Conservation (phyloP, 495 filamentous ascomycete species). For the Penicillium tannophilum region DNA sequence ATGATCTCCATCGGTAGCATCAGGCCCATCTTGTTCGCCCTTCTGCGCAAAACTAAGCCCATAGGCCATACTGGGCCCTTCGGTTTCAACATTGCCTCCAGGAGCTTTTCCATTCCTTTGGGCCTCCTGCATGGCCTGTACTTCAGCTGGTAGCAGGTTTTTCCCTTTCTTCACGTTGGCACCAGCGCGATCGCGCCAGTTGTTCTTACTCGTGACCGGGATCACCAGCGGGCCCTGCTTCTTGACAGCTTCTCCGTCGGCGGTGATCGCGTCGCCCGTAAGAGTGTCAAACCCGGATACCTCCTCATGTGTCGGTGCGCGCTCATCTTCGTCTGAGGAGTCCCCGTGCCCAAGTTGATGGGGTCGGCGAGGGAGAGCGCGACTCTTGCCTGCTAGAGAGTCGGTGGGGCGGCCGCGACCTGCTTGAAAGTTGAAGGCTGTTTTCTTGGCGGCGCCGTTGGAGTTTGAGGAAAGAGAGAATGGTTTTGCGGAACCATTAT, state of each 20-base stretch:
- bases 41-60: constrained; percentile 48
- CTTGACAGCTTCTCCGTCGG: constrained; percentile 31
- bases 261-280: constrained; percentile 56
- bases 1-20: constrained; percentile 24
- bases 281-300: constrained; percentile 62
- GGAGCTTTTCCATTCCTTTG: constrained; percentile 34
- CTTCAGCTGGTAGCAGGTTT: constrained; percentile 55
- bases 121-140: constrained; percentile 48
- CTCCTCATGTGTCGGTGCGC: constrained; percentile 44
- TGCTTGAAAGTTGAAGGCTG: constrained; percentile 39
- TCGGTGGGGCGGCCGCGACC: constrained; percentile 23
- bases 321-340: constrained; percentile 51
- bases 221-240: constrained; percentile 63
- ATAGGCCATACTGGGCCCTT: constrained; percentile 44
- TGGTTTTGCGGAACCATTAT: constrained; percentile 22
- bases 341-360: constrained; percentile 40
- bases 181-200: constrained; percentile 65
- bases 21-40: constrained; percentile 23
- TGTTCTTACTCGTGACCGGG: constrained; percentile 63
- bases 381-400: constrained; percentile 17
- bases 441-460: constrained; percentile 32
- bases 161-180: constrained; percentile 53
- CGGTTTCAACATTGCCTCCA: constrained; percentile 37
- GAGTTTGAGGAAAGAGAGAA: constrained; percentile 35
- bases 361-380: constrained; percentile 38